phyloP scores from a whole-genome alignment of 2,329 filamentous ascomycete species.

The Botrytis pseudocinerea region DNA sequence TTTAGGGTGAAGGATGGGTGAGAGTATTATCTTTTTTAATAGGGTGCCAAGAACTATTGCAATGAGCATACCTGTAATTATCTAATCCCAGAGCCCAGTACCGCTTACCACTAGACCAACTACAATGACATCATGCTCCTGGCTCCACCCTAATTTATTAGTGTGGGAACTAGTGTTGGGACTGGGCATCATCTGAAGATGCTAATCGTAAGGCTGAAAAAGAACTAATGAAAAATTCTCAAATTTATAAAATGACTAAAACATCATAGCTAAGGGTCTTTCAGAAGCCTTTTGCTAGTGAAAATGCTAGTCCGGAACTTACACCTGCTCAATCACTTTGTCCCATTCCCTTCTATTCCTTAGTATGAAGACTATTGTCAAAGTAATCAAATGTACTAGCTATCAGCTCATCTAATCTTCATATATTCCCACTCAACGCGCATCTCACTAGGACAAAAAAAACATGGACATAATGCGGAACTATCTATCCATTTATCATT shows the following conservation, averaged over 20 bases:
- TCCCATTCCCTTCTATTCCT: not conserved
- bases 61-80: not conserved
- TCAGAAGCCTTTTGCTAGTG: not conserved
- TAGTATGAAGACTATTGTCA: not conserved
- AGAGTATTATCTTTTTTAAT: not conserved
- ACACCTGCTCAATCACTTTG: not conserved
- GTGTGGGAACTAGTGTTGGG: not conserved
- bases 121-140: not conserved
- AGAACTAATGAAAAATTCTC: not conserved
- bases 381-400: not conserved
- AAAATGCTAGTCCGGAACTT: not conserved
- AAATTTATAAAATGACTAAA: not conserved
- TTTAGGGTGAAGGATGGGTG: not conserved
- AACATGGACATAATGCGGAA: too few species aligned
- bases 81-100: not conserved
- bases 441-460: not conserved
- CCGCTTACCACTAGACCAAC: not conserved
- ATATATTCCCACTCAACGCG: too few species aligned
- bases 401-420: too few species aligned
- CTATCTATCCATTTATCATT: not conserved
- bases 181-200: not conserved
- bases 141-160: not conserved
- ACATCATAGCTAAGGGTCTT: not conserved
- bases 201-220: not conserved
- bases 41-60: not conserved